Evolutionary conservation across 345 rosid species (phyloP).

Genomic region (Odontarrhena argentea): DNA sequence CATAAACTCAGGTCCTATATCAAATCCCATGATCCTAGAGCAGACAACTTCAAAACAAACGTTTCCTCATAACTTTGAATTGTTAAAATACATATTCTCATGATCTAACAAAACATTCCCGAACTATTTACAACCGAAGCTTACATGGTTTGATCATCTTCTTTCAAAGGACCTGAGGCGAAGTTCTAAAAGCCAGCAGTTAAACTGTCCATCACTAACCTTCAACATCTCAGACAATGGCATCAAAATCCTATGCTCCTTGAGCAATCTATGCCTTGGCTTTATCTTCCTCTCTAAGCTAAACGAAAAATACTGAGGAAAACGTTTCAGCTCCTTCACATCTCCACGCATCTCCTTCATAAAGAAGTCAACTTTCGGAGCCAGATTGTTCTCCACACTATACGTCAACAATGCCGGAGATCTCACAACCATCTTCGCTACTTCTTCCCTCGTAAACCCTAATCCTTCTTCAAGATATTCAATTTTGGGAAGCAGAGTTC

Average conservation of each 20-base stretch:
- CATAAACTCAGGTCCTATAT: neutral
- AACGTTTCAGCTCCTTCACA: conserved; percentile 59
- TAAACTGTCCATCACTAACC: conserved; percentile 82
- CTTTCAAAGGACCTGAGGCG: conserved; percentile 45
- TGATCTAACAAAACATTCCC: conserved; percentile 5
- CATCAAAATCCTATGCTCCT: conserved; percentile 54
- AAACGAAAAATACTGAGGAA: conserved; percentile 89
- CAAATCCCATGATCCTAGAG: conserved; percentile 1
- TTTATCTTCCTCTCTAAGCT: conserved; percentile 87
- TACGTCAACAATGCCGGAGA: conserved; percentile 74
- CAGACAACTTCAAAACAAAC: neutral
- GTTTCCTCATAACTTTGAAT: neutral
- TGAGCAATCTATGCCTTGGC: conserved; percentile 71
- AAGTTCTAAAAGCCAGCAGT: conserved; percentile 56
- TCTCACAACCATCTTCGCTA: conserved; percentile 67
- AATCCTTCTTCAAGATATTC: conserved; percentile 48
- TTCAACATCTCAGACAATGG: conserved; percentile 74
- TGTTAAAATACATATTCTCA: neutral
- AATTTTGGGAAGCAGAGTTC: conserved; percentile 61
- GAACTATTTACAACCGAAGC: neutral
- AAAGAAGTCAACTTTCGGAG: conserved; percentile 68
- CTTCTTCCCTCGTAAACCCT: conserved; percentile 64
- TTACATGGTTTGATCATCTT: conserved; percentile 37
- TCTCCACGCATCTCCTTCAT: conserved; percentile 64
- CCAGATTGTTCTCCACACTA: conserved; percentile 70